Evolutionary conservation across 768 basidiomycete species (phyloP).

Genomic region (Mycena sanguinolenta): DNA sequence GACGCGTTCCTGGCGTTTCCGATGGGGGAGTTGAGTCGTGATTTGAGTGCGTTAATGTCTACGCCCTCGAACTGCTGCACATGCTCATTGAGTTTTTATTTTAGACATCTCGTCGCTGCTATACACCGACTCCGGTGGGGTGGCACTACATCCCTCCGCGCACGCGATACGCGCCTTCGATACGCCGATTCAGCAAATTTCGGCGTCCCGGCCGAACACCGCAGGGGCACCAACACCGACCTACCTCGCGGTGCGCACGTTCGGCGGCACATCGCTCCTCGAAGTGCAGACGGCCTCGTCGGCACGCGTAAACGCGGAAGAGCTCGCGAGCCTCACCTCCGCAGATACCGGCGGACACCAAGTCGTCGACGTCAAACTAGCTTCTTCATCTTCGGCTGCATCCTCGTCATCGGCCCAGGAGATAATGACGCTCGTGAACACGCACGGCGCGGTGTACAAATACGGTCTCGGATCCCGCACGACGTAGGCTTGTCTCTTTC

Average conservation of each 20-base stretch:
- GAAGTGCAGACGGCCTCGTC: constrained; percentile 38
- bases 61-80: too few relatives aligned
- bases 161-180: constrained; percentile 62
- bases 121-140: constrained; percentile 40
- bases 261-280: constrained; percentile 58
- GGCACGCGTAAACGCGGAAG: constrained; percentile 44
- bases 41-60: constrained; percentile 67
- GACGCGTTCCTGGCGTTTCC: constrained; percentile 66
- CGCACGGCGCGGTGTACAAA: constrained; percentile 64
- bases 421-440: constrained; percentile 61
- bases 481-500: constrained; percentile 52
- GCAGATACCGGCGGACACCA: constrained; percentile 56
- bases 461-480: constrained; percentile 54
- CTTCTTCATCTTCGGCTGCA: too few relatives aligned
- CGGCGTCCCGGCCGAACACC: constrained; percentile 44
- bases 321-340: constrained; percentile 54
- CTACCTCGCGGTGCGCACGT: constrained; percentile 61
- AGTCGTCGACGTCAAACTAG: constrained; percentile 65
- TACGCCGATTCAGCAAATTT: constrained; percentile 79
- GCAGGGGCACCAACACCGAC: constrained; percentile 38
- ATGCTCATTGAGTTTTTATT: constrained; percentile 8
- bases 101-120: constrained; percentile 65
- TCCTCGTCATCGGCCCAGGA: constrained; percentile 42
- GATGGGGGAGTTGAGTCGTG: constrained; percentile 68
- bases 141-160: constrained; percentile 56